phyloP scores from a whole-genome alignment of 2,329 filamentous ascomycete genomes.

The Clonostachys chloroleuca region DNA sequence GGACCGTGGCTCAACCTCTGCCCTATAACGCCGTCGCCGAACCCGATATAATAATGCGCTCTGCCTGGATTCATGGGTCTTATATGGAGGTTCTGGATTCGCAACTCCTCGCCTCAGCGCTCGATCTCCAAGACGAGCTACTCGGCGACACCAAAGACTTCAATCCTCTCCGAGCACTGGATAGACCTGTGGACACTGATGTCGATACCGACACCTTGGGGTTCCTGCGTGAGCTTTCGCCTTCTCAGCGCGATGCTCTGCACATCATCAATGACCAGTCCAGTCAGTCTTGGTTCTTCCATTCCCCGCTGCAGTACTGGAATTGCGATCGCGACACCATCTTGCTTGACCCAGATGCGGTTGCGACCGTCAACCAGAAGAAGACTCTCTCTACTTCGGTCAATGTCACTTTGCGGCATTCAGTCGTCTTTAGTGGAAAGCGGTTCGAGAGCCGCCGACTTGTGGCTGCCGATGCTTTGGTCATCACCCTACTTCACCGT shows the following conservation, averaged over 20 bases:
- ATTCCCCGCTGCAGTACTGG: constrained; percentile 83
- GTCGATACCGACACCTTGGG: constrained; percentile 15
- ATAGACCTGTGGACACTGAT: constrained; percentile 8
- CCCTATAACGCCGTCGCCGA: constrained; percentile 41
- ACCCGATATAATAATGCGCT: constrained; percentile 76
- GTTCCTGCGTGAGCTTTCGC: constrained; percentile 25
- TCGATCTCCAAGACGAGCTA: constrained; percentile 67
- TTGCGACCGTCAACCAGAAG: constrained; percentile 64
- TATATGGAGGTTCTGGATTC: constrained; percentile 73
- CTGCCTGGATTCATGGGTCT: constrained; percentile 75
- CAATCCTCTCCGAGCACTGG: constrained; percentile 30
- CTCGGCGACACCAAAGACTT: constrained; percentile 58
- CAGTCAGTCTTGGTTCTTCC: constrained; percentile 69
- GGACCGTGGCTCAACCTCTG: constrained; percentile 69
- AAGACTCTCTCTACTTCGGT: constrained; percentile 60
- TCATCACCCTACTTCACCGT: constrained; percentile 71
- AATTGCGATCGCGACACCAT: constrained; percentile 59
- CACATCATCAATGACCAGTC: constrained; percentile 57
- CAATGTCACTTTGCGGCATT: constrained; percentile 71
- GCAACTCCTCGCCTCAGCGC: constrained; percentile 59
- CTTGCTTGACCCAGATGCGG: constrained; percentile 54
- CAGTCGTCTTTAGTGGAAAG: constrained; percentile 80
- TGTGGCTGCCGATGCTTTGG: constrained; percentile 70
- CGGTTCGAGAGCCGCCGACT: constrained; percentile 64
- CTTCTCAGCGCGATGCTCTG: constrained; percentile 44